Base-by-base conservation (phyloP, 345 rosid species). In the Clausena lansium region DNA sequence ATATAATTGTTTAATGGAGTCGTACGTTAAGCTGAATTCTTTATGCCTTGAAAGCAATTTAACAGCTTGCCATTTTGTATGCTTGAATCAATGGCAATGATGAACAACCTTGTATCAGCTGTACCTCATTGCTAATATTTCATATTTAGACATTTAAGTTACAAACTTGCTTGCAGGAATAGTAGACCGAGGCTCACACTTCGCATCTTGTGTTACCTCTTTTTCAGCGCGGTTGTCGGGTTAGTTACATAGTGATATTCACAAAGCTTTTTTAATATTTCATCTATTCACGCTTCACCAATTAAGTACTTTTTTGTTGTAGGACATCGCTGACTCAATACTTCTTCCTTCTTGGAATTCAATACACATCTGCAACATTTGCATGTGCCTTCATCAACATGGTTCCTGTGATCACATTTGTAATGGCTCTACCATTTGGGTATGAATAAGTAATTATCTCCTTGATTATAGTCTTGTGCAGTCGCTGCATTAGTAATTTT, bases 291-390 rank as follows among this genome's bases (percentile, higher is more conserved):
- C 1, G 13, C 78, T 25, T 76, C 61, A 63, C 9, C 41, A 17
- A 45, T 45, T 4, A 13, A 2, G 50, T 13, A 45, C 50, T 0
- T 13, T 45, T 50, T 73, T 63, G 14, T 70, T 81, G 75, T 72
- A 91, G 95, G 80, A 78, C 90, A n/a, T 89, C 95, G 4, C 79
- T 91, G 47, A 85, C 88, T 7, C 93, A 91, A 63, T 89, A 81
- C 78, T 77, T 79, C 78, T 88, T 89, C 87, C 95, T 91, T 25
- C 76, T 85, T 27, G 95, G 95, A 33, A 87, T 91, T 69, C 84
- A 82, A 77, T 64, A 86, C 82, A 91, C 95, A 71, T 91, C 95
- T 47, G 91, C 95, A 41, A 87, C 95, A 58, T 87, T 88, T 70
- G 68, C 95, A 2, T 84, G 90, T 71, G 93, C 91, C 55, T 91